Evolutionary conservation across 2,329 filamentous ascomycete species (phyloP).

Genomic region (Fusarium sp.): DNA sequence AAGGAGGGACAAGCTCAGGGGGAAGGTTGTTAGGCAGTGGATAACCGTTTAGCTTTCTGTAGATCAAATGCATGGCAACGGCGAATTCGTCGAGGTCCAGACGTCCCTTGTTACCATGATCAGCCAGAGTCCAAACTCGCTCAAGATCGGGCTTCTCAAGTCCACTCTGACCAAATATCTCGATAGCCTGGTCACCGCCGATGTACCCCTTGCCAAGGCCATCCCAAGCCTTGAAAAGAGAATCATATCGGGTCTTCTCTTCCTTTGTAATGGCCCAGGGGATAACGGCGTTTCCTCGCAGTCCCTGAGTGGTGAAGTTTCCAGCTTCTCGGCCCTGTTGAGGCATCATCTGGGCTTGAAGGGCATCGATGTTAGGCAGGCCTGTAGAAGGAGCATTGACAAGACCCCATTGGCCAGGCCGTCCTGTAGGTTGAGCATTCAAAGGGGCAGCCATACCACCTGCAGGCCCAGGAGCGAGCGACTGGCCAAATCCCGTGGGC

Average conservation of each 20-base stretch:
- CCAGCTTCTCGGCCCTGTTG: slow-evolving; percentile 89
- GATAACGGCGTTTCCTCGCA: slow-evolving; percentile 93
- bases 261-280: slow-evolving; percentile 99
- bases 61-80: slow-evolving; percentile 98
- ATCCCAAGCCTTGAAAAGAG: slow-evolving; percentile 96
- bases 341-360: slow-evolving; percentile 97
- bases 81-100: slow-evolving; percentile 97
- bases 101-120: slow-evolving; percentile 92
- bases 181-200: slow-evolving; percentile 89
- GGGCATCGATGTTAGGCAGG: slow-evolving; percentile 89
- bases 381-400: slow-evolving; percentile 92
- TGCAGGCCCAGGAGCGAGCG: slow-evolving; percentile 59
- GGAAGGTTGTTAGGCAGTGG: slow-evolving; percentile 87
- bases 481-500: slow-evolving; percentile 66
- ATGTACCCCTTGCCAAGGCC: slow-evolving; percentile 93
- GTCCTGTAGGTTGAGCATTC: slow-evolving; percentile 92
- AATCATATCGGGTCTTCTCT: slow-evolving; percentile 96
- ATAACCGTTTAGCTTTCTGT: slow-evolving; percentile 95
- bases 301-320: slow-evolving; percentile 81
- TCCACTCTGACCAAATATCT: slow-evolving; percentile 96
- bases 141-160: slow-evolving; percentile 90
- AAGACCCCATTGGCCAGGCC: slow-evolving; percentile 96
- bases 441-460: slow-evolving; percentile 75
- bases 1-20: slow-evolving; percentile 91
- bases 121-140: slow-evolving; percentile 91